Percentiles rank a stretch among this genome's conserved stretches.
These are phyloP conservation scores for Rhizodiscina lignyota DNA, from an alignment of 495 filamentous ascomycete genomes.

Conservation along the genomic window DNA sequence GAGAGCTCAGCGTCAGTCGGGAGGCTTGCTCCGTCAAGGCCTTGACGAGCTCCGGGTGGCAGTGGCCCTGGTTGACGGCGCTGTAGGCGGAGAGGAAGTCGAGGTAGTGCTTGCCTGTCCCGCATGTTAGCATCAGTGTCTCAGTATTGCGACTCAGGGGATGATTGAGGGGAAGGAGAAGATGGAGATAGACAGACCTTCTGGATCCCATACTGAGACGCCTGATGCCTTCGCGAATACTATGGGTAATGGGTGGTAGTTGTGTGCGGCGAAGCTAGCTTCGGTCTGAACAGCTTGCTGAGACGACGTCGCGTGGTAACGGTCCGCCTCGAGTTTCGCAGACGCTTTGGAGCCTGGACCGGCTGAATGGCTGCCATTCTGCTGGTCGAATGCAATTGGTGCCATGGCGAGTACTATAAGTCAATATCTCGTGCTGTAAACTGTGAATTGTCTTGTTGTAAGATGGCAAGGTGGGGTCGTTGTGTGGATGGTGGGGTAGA, in stretches of 20 bases:
- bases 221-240: conserved; percentile 51
- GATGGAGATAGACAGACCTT: too few species aligned
- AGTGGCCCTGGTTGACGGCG: conserved; percentile 97
- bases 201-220: conserved; percentile 88
- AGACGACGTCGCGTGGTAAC: conserved; percentile 72
- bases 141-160: too few species aligned
- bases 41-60: conserved; percentile 85
- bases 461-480: background rate
- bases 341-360: background rate
- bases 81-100: conserved; percentile 97
- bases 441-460: background rate
- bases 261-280: conserved; percentile 80
- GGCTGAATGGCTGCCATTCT: background rate
- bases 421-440: too few species aligned
- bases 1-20: conserved; percentile 79
- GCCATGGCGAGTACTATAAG: too few species aligned
- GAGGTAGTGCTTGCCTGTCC: conserved; percentile 78
- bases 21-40: conserved; percentile 81
- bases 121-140: background rate
- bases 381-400: background rate
- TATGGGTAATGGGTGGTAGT: conserved; percentile 93
- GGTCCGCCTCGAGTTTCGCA: conserved; percentile 7
- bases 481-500: background rate
- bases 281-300: conserved; percentile 63
- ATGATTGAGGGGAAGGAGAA: too few species aligned